Conservation (phyloP, 257 asterid genomes). For the Avicennia marina region DNA sequence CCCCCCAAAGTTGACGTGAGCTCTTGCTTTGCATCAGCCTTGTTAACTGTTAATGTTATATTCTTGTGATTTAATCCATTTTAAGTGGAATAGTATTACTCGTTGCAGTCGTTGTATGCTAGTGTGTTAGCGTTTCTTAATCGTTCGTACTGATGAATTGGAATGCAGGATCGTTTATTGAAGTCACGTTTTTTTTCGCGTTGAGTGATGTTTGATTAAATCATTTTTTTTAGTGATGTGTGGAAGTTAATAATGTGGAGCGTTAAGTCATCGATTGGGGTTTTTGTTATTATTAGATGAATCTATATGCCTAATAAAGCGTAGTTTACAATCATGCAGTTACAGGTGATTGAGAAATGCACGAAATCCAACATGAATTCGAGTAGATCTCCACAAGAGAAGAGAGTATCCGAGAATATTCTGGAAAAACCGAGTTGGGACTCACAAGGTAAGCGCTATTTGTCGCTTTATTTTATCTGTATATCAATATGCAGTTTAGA, state of each 20-base stretch:
- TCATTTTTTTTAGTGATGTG: background rate
- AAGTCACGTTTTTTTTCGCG: background rate
- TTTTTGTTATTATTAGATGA: background rate
- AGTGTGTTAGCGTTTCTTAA: background rate
- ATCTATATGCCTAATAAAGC: background rate
- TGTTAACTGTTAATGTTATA: background rate
- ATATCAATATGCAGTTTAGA: too few species aligned
- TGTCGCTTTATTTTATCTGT: background rate
- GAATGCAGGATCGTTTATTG: background rate
- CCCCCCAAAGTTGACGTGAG: constrained; percentile 42
- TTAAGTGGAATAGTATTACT: background rate
- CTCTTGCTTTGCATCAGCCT: background rate
- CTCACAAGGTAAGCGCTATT: constrained; percentile 53
- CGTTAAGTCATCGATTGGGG: background rate
- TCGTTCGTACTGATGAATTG: background rate
- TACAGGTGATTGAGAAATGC: constrained; percentile 38
- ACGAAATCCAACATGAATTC: constrained; percentile 22
- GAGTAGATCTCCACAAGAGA: constrained; percentile 42
- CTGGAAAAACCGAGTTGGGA: constrained; percentile 56
- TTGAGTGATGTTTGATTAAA: background rate
- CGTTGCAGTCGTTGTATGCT: background rate
- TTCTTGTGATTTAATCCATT: background rate
- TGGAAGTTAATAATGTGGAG: background rate
- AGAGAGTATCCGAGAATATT: constrained; percentile 35
- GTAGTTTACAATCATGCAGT: background rate